These are phyloP conservation scores for Pythium plurisporium DNA, from an alignment of 352 stramenopile species.

Conservation along the genomic window DNA sequence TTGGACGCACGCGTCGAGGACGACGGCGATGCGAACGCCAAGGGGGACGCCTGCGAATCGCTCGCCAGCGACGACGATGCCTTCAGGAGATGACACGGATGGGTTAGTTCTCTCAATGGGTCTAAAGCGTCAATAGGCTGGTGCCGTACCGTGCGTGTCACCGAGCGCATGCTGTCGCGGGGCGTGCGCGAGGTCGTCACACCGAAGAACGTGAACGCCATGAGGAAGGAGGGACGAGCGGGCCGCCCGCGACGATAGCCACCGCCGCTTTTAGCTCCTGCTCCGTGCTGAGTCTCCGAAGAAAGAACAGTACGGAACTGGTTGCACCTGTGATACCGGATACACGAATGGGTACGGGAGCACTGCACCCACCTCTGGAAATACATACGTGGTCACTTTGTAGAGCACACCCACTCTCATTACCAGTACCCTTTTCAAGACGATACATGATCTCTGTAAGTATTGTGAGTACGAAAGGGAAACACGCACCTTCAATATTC, in stretches of 20 bases:
- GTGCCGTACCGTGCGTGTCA: background rate
- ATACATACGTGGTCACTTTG: background rate
- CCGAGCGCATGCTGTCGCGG: conserved; percentile 1
- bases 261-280: conserved; percentile 3
- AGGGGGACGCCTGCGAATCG: conserved; percentile 2
- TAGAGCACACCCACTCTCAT: too few species aligned
- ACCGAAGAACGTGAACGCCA: conserved; percentile 24
- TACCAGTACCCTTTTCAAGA: too few species aligned
- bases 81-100: background rate
- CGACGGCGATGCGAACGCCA: background rate
- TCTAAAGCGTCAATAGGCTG: too few species aligned
- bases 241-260: too few species aligned
- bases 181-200: conserved; percentile 7
- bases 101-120: background rate
- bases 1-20: background rate
- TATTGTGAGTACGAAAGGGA: too few species aligned
- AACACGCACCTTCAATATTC: too few species aligned
- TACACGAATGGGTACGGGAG: background rate
- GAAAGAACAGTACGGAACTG: background rate
- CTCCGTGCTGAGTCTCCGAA: background rate
- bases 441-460: too few species aligned
- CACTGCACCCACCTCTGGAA: background rate
- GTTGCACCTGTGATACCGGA: background rate
- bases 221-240: background rate
- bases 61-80: conserved; percentile 9